phyloP scores from a whole-genome alignment of 768 basidiomycete species.

The Suillus bovinus region DNA sequence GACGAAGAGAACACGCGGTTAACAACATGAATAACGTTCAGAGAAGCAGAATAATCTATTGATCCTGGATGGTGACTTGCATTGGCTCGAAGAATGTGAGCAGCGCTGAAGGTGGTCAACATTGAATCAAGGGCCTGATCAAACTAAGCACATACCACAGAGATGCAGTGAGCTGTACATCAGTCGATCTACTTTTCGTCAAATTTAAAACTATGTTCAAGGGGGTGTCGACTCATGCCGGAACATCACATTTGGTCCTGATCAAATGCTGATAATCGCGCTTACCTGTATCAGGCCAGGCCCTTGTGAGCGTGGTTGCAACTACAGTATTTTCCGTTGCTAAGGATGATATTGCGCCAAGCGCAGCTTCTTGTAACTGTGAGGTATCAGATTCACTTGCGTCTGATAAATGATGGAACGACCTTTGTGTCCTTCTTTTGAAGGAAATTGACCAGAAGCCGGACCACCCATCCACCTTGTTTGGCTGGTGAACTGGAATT shows the following conservation, averaged over 20 bases:
- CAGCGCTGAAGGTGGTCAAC: conserved; percentile 42
- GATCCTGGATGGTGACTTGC: conserved; percentile 29
- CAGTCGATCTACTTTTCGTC: conserved; percentile 56
- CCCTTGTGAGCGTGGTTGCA: conserved; percentile 49
- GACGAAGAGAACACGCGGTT: conserved; percentile 55
- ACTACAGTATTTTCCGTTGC: conserved; percentile 61
- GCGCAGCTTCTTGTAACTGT: conserved; percentile 65
- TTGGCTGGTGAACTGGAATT: conserved; percentile 40
- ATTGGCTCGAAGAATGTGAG: conserved; percentile 60
- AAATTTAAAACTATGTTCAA: conserved; percentile 48
- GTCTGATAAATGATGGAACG: neutral
- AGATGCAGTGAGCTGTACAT: conserved; percentile 70
- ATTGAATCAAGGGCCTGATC: neutral
- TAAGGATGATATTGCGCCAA: conserved; percentile 65
- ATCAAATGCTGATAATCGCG: conserved; percentile 23
- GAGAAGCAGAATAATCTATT: conserved; percentile 47
- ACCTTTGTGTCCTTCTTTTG: conserved; percentile 58
- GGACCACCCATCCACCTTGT: conserved; percentile 61
- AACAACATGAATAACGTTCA: conserved; percentile 70
- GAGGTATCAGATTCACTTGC: neutral
- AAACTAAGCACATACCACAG: conserved; percentile 49
- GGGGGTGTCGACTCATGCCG: conserved; percentile 15
- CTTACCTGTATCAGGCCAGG: conserved; percentile 40
- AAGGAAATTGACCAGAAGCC: conserved; percentile 50
- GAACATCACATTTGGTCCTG: conserved; percentile 8